These are phyloP conservation scores for Pyronema domesticum DNA, from an alignment of 495 filamentous ascomycete species.

Conservation along the genomic window DNA sequence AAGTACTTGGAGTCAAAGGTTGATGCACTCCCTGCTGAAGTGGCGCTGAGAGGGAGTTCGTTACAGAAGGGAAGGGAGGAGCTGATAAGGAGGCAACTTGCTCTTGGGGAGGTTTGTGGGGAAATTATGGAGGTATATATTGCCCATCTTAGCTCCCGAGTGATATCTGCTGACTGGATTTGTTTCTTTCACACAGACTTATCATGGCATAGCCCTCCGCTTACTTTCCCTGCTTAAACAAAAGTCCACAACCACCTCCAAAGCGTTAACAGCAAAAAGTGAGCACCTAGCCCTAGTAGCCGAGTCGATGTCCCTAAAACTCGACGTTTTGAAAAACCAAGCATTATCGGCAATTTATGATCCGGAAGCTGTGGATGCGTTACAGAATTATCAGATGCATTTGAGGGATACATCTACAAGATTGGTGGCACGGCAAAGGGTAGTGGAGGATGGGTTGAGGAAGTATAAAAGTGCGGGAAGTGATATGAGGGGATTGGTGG, in stretches of 20 bases:
- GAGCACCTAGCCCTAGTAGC: constrained; percentile 17
- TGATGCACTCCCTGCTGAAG: constrained; percentile 20
- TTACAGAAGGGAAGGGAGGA: constrained; percentile 1
- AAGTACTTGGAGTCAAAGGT: constrained; percentile 12
- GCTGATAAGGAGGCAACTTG: neutral
- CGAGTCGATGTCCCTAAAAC: constrained; percentile 17
- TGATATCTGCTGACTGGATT: neutral
- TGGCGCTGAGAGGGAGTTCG: constrained; percentile 14
- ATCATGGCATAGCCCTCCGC: neutral
- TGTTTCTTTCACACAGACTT: neutral
- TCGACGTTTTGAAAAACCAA: constrained; percentile 15
- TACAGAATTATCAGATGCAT: constrained; percentile 22
- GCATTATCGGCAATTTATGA: constrained; percentile 21
- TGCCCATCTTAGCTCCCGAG: neutral
- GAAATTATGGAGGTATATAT: constrained; percentile 3
- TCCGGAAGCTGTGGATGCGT: constrained; percentile 16
- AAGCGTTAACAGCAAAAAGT: constrained; percentile 11
- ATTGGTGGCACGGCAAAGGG: constrained; percentile 16
- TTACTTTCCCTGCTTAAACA: neutral
- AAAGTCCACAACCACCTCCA: constrained; percentile 1
- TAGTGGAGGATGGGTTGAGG: constrained; percentile 22
- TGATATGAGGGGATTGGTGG: constrained; percentile 22
- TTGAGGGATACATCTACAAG: constrained; percentile 17
- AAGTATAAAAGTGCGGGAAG: constrained; percentile 25
- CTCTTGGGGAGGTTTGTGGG: neutral